phyloP scores from a whole-genome alignment of 345 rosid genomes.

The Populus pruinosa region DNA sequence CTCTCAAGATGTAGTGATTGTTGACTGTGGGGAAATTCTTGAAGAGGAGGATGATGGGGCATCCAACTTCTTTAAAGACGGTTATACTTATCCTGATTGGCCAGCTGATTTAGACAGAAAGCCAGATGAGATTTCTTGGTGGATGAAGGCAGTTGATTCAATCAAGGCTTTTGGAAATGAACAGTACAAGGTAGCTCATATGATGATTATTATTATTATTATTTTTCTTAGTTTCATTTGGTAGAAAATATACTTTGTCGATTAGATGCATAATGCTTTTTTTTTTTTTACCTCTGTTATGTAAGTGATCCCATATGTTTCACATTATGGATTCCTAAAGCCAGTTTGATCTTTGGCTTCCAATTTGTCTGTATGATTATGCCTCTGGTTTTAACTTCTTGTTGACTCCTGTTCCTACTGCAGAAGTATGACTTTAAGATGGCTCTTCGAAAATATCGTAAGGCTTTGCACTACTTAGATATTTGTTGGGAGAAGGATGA shows the following conservation, averaged over 20 bases:
- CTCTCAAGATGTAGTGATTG: constrained; percentile 7
- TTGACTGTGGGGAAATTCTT: constrained; percentile 24
- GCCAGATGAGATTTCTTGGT: constrained; percentile 66
- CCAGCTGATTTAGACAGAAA: constrained; percentile 13
- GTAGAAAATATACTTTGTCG: constrained; percentile 22
- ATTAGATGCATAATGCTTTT: not conserved
- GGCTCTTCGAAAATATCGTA: constrained; percentile 83
- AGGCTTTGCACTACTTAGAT: constrained; percentile 77
- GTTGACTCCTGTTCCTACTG: not conserved
- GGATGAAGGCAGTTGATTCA: constrained; percentile 73
- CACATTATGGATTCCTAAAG: not conserved
- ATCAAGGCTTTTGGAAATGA: constrained; percentile 70
- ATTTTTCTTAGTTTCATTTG: not conserved
- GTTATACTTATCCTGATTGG: constrained; percentile 26
- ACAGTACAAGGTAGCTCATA: constrained; percentile 50
- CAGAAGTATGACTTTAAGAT: constrained; percentile 84
- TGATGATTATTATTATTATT: no score
- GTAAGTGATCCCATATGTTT: not conserved
- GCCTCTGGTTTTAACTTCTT: not conserved
- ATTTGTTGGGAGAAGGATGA: constrained; percentile 93
- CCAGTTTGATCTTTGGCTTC: not conserved
- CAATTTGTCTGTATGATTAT: not conserved
- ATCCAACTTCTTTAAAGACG: constrained; percentile 23
- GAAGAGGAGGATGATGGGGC: constrained; percentile 24
- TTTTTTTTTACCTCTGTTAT: not conserved